These are phyloP conservation scores for Paramecium sexaurelia DNA, from an alignment of 73 alveolate genomes.

Conservation along the genomic window DNA sequence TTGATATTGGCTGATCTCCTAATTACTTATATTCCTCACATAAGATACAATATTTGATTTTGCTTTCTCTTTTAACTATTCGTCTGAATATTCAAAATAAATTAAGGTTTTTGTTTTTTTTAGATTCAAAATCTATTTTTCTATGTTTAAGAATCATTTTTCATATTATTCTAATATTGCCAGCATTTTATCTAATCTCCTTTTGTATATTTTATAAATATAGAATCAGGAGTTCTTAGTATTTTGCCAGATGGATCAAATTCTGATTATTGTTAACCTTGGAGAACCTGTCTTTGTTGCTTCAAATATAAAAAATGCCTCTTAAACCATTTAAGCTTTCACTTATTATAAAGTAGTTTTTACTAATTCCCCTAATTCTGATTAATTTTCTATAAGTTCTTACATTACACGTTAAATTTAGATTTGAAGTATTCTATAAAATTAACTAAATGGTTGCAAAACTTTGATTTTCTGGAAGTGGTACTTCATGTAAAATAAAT, in stretches of 20 bases:
- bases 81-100: slow-evolving; percentile 30
- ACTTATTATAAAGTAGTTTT: slow-evolving; percentile 52
- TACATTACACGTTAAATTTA: slow-evolving; percentile 5
- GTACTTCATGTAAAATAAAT: slow-evolving; percentile 75
- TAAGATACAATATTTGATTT: not conserved
- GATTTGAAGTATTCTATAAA: slow-evolving; percentile 49
- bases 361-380: slow-evolving; percentile 62
- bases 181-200: slow-evolving; percentile 65
- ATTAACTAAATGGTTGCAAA: slow-evolving; percentile 54
- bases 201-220: slow-evolving; percentile 31
- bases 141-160: slow-evolving; percentile 53
- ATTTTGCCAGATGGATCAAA: slow-evolving; percentile 55
- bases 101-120: slow-evolving; percentile 51
- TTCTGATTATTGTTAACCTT: slow-evolving; percentile 71
- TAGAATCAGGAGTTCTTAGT: slow-evolving; percentile 57
- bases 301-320: slow-evolving; percentile 59
- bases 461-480: slow-evolving; percentile 71
- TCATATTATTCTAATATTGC: slow-evolving; percentile 64
- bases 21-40: no score
- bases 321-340: slow-evolving; percentile 13
- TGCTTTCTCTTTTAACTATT: slow-evolving; percentile 48
- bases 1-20: slow-evolving; percentile 46
- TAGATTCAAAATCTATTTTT: not conserved
- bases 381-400: slow-evolving; percentile 40
- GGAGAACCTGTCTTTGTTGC: slow-evolving; percentile 62